Evolutionary conservation across 2,329 filamentous ascomycete genomes (phyloP), one percentile per base, ranked within the genome.

Genomic region (Pyricularia pennisetigena): DNA sequence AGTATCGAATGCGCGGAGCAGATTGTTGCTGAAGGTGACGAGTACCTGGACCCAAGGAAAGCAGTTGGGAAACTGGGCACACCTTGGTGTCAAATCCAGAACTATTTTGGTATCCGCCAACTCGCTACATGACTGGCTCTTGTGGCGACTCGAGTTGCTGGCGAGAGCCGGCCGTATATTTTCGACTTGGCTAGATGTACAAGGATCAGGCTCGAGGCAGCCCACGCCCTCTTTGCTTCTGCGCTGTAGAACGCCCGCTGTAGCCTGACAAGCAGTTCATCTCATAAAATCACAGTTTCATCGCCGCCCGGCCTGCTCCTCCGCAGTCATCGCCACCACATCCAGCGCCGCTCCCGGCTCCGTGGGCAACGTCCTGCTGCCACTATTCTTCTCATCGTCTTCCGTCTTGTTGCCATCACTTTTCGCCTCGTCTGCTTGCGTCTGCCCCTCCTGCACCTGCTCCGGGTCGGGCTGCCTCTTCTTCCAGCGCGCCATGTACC

Each of bases 61-160:
- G 76, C 83, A 85, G 73, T 83, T 81, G 24, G 74, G 74, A 70
- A 84, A 82, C 79, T 81, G 24, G 10, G 29, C 3, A 14, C 10
- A 41, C 29, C 29, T 26, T 41, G 23, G 12, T 4, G 10, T n/a
- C n/a, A n/a, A n/a, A n/a, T n/a, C n/a, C n/a, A n/a, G n/a, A n/a
- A n/a, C n/a, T n/a, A n/a, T n/a, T n/a, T n/a, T n/a, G n/a, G n/a
- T n/a, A n/a, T n/a, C n/a, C n/a, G n/a, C n/a, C n/a, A n/a, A n/a
- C n/a, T n/a, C n/a, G n/a, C n/a, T n/a, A n/a, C n/a, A n/a, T n/a
- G n/a, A n/a, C n/a, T n/a, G n/a, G n/a, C n/a, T n/a, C n/a, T n/a
- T n/a, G n/a, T n/a, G n/a, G n/a, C n/a, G n/a, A n/a, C n/a, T n/a
- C n/a, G n/a, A n/a, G n/a, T n/a, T n/a, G n/a, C n/a, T n/a, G n/a